Evolutionary conservation across 805 yeast genomes (phyloP).

Genomic region (Schwanniomyces vanrijiae): DNA sequence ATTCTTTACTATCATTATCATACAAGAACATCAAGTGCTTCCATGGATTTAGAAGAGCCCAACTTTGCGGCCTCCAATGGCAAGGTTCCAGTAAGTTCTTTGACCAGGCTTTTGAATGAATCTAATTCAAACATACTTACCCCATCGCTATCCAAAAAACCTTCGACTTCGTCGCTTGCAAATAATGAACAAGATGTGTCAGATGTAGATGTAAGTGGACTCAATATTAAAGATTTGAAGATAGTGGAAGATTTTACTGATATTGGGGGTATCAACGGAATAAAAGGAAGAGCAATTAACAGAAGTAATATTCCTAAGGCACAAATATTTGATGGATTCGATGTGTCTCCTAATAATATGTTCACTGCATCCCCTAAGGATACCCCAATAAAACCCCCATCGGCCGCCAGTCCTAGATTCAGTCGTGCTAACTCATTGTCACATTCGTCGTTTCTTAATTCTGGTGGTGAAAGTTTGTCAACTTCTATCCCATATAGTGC

Average conservation of each 20-base stretch:
- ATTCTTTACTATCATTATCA: conserved; percentile 1
- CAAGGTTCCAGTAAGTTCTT: conserved; percentile 31
- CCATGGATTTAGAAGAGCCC: conserved; percentile 14
- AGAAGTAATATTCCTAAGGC: background rate
- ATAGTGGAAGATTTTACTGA: background rate
- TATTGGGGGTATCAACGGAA: background rate
- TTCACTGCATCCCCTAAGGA: conserved; percentile 7
- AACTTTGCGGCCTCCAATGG: conserved; percentile 5
- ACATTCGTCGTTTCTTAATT: conserved; percentile 37
- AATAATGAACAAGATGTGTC: background rate
- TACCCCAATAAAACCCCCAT: conserved; percentile 19
- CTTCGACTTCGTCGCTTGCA: conserved; percentile 11
- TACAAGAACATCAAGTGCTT: conserved; percentile 2
- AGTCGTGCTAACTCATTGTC: conserved; percentile 39
- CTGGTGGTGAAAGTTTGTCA: conserved; percentile 46
- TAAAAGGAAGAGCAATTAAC: background rate
- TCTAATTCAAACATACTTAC: conserved; percentile 20
- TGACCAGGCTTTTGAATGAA: conserved; percentile 39
- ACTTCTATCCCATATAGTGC: conserved; percentile 69
- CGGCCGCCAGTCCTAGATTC: conserved; percentile 40
- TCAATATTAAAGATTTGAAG: background rate
- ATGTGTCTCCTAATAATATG: conserved; percentile 5
- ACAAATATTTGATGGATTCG: conserved; percentile 8
- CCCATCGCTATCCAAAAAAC: conserved; percentile 9
- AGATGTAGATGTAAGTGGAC: background rate